Percentiles rank a stretch among this genome's conserved stretches.
Evolutionary conservation across 2,329 filamentous ascomycete species (phyloP).

Genomic region (Fusarium chaquense): DNA sequence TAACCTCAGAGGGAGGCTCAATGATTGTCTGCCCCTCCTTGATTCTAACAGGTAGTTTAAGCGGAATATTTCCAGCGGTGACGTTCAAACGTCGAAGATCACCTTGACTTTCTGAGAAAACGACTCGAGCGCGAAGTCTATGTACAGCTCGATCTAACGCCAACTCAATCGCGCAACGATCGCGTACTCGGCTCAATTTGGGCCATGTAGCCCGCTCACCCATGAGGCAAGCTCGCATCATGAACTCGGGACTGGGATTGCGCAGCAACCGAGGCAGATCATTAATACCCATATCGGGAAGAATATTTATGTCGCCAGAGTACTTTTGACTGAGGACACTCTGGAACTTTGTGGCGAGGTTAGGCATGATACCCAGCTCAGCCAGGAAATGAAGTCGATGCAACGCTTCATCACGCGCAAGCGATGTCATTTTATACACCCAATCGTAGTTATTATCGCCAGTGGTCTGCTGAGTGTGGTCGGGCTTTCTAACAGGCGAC

Average conservation of each 20-base stretch:
- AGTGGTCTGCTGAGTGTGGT: slow-evolving; percentile 42
- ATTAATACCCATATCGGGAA: slow-evolving; percentile 80
- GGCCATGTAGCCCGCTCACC: slow-evolving; percentile 94
- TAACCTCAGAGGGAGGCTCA: slow-evolving; percentile 42
- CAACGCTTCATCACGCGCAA: slow-evolving; percentile 83
- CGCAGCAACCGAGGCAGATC: slow-evolving; percentile 82
- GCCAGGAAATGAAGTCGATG: slow-evolving; percentile 84
- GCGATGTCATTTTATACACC: slow-evolving; percentile 74
- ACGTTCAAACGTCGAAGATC: slow-evolving; percentile 64
- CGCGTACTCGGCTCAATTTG: slow-evolving; percentile 84
- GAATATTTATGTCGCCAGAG: slow-evolving; percentile 93
- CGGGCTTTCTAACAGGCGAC: slow-evolving; percentile 51
- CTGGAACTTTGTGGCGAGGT: slow-evolving; percentile 79
- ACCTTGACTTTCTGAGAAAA: slow-evolving; percentile 75
- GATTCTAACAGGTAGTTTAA: slow-evolving; percentile 36
- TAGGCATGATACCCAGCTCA: slow-evolving; percentile 84
- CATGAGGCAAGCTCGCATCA: slow-evolving; percentile 79
- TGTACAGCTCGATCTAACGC: slow-evolving; percentile 83
- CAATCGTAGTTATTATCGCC: slow-evolving; percentile 65
- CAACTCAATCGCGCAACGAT: slow-evolving; percentile 89
- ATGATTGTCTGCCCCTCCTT: slow-evolving; percentile 32
- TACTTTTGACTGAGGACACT: slow-evolving; percentile 92
- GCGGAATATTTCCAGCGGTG: slow-evolving; percentile 47
- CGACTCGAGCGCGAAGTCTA: slow-evolving; percentile 73
- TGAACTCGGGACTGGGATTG: slow-evolving; percentile 89